Evolutionary conservation across 2,329 filamentous ascomycete genomes (phyloP).

Genomic region (Colletotrichum costaricense): DNA sequence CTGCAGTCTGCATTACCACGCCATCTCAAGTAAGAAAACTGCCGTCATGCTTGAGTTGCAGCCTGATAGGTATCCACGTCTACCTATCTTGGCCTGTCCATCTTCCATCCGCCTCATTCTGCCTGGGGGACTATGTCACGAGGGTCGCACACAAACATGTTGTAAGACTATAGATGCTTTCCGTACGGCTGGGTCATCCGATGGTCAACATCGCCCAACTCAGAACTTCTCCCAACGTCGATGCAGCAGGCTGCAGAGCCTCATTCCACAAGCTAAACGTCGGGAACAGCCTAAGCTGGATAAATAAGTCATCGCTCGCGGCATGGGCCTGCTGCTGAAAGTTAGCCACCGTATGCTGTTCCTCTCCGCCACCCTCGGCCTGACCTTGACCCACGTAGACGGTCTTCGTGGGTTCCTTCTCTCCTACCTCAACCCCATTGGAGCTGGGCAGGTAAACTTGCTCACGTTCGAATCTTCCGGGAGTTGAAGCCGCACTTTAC

Average conservation of each 20-base stretch:
- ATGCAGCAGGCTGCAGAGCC: conserved; percentile 7
- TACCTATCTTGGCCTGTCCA: neutral
- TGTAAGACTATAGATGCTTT: neutral
- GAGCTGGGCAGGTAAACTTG: neutral
- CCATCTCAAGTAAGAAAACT: neutral
- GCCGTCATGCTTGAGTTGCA: neutral
- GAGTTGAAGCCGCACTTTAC: neutral
- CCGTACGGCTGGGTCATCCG: neutral
- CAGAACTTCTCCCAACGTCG: neutral
- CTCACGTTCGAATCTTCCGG: neutral
- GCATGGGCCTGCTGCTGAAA: too few species aligned
- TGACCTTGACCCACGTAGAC: neutral
- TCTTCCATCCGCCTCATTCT: neutral
- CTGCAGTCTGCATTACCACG: neutral
- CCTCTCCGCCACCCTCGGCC: too few species aligned
- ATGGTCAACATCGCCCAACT: neutral
- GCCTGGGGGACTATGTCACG: neutral
- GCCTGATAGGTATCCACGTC: neutral
- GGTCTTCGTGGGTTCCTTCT: neutral
- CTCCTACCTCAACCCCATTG: neutral
- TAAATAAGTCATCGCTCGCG: neutral
- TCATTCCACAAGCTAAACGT: neutral
- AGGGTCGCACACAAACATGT: neutral
- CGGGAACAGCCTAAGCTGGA: neutral
- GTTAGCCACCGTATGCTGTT: neutral